phyloP scores from a whole-genome alignment of 306 rosid genomes.

The Ochetophila trinervis region DNA sequence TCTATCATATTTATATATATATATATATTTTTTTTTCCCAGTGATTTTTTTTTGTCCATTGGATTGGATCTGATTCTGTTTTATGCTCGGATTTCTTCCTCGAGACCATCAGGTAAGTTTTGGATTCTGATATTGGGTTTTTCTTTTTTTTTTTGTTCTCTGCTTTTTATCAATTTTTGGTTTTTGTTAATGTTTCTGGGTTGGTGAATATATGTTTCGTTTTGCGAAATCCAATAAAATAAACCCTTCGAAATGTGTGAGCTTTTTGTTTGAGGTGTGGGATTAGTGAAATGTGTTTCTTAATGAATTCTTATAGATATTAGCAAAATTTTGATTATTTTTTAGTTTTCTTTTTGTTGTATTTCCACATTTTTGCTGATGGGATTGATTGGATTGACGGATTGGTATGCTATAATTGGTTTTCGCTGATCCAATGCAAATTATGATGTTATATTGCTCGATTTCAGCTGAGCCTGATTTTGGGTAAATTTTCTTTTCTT shows the following conservation, averaged over 20 bases:
- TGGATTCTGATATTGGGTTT: constrained; percentile 15
- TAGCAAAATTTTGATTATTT: constrained; percentile 4
- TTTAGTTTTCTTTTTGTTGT: background rate
- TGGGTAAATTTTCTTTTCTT: constrained; percentile 5
- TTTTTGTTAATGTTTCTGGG: background rate
- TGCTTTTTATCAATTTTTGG: constrained; percentile 1
- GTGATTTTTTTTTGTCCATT: constrained; percentile 14
- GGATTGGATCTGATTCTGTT: constrained; percentile 55
- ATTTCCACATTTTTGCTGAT: constrained; percentile 12
- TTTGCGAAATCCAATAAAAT: background rate
- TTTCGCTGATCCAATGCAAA: constrained; percentile 19
- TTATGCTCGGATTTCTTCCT: constrained; percentile 20
- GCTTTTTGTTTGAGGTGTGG: constrained; percentile 2
- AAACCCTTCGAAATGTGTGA: constrained; percentile 1
- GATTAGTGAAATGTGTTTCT: constrained; percentile 3
- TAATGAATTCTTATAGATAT: constrained; percentile 13
- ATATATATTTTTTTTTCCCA: background rate
- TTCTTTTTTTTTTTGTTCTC: background rate
- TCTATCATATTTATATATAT: constrained; percentile 5
- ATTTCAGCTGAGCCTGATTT: constrained; percentile 21
- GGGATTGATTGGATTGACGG: constrained; percentile 44
- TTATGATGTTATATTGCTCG: constrained; percentile 10
- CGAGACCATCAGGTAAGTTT: constrained; percentile 26
- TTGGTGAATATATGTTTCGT: constrained; percentile 6
- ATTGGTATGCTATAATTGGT: constrained; percentile 25